Evolutionary conservation across 2,329 filamentous ascomycete species (phyloP).

Genomic region (Ambrosiella xylebori): DNA sequence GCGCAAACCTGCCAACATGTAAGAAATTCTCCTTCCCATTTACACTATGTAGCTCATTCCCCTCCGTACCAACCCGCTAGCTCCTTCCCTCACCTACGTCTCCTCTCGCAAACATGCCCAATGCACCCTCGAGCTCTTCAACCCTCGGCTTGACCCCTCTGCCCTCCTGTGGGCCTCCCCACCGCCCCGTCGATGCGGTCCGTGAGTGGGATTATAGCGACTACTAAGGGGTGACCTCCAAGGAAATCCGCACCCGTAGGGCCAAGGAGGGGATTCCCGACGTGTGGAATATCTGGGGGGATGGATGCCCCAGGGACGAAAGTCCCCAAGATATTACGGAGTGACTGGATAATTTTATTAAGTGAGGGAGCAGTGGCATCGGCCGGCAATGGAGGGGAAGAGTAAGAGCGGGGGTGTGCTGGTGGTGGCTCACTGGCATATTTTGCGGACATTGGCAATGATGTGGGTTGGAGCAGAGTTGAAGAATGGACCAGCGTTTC

Average conservation of each 20-base stretch:
- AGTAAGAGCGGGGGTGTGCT: constrained; percentile 22
- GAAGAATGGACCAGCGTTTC: constrained; percentile 56
- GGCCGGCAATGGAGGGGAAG: constrained; percentile 31
- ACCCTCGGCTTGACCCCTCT: neutral
- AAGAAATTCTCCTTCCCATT: constrained; percentile 19
- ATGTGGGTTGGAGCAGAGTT: constrained; percentile 64
- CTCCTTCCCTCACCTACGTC: no score
- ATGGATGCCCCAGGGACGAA: constrained; percentile 74
- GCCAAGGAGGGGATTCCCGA: constrained; percentile 37
- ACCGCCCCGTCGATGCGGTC: constrained; percentile 30
- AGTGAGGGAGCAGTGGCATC: constrained; percentile 50
- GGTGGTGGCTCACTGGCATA: constrained; percentile 80
- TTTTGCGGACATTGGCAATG: constrained; percentile 73
- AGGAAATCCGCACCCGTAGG: constrained; percentile 45
- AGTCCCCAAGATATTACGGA: constrained; percentile 54
- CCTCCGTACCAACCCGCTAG: no score
- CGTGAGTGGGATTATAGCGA: constrained; percentile 79
- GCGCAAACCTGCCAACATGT: constrained; percentile 68
- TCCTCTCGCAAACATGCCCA: no score
- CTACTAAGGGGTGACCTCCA: constrained; percentile 65
- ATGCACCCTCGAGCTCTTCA: no score
- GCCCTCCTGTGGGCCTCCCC: constrained; percentile 49
- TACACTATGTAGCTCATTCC: neutral
- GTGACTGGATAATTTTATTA: constrained; percentile 59
- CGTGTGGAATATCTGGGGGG: constrained; percentile 75